A percentile compares a stretch with the other conserved stretches of the same genome.
These are phyloP conservation scores for Colletotrichum sp. DNA, from an alignment of 2,329 filamentous ascomycete species.

Conservation along the genomic window DNA sequence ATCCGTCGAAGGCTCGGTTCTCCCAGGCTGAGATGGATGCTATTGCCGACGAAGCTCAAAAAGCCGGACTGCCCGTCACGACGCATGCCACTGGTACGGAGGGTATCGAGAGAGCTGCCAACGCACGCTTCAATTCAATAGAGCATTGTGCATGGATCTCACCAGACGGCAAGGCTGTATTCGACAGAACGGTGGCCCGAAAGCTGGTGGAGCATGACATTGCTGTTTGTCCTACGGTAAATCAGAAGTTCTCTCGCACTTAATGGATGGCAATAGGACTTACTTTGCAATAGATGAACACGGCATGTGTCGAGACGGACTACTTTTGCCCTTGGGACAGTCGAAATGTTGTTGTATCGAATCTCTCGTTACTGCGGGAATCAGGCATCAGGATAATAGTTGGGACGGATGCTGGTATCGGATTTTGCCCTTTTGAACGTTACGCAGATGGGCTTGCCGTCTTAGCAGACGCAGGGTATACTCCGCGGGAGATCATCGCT, in stretches of 20 bases:
- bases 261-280: fast-evolving
- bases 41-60: background rate
- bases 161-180: background rate
- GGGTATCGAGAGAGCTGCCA: background rate
- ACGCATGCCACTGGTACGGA: background rate
- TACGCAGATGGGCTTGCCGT: background rate
- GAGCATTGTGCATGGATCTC: background rate
- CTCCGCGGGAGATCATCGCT: background rate
- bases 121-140: background rate
- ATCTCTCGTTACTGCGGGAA: background rate
- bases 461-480: background rate
- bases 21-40: background rate
- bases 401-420: background rate
- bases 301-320: background rate
- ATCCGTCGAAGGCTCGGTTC: background rate
- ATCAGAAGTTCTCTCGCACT: background rate
- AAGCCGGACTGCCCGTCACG: background rate
- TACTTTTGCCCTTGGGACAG: background rate
- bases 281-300: background rate
- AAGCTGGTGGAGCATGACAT: background rate
- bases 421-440: background rate
- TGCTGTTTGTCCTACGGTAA: background rate
- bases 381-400: background rate
- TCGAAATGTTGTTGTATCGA: background rate
- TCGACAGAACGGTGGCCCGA: fast-evolving